Base-by-base conservation (phyloP, 495 filamentous ascomycete species). In the Aspergillus avenaceus region DNA sequence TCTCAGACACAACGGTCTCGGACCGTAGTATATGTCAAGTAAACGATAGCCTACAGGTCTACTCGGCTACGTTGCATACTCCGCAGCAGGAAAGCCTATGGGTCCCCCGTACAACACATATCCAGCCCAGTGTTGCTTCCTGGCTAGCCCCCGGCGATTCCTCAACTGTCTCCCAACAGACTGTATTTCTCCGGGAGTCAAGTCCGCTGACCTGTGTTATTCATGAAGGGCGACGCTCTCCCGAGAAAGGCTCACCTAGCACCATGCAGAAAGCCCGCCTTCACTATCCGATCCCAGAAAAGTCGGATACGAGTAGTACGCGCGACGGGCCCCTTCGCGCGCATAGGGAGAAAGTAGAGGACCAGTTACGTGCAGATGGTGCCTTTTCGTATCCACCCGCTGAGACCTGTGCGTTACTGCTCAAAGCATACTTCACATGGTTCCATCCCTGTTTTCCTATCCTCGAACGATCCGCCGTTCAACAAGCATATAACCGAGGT, bases 361-460 rank as follows among this genome's bases (percentile, higher is more conserved):
- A 55, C 3, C 58, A 62, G 29, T 59, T 75, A 7, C 62, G 55
- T 12, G 63, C 61, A 3, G 63, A 70, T 27, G 67, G 70, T 14
- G 68, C 67, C 2, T 62, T 75, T 26, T 53, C 61, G 1, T 75
- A 67, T 37, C 70, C 70, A 0, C 60, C 66, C 18, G 51, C 56
- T 1, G 47, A 60, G 0, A 59, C 69, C 0, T 65, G 63, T 41
- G 60, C 67, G 9, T 51, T 54, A 3, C 58, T 72, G 12, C 45
- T 75, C 2, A 50, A 61, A 14, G 70, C 70, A 14, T 75, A 72
- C 42, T 75, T 75, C 45, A 61, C 65, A 25, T 74, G 72, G 70
- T 70, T 75, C 29, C 71, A 75, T 46, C 72, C 72, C 4, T 71
- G 69, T 26, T 75, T 74, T 26, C 72, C 69, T 0, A 63, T 74